phyloP scores from a whole-genome alignment of 179 eudicot species.

The Nepenthes alata region DNA sequence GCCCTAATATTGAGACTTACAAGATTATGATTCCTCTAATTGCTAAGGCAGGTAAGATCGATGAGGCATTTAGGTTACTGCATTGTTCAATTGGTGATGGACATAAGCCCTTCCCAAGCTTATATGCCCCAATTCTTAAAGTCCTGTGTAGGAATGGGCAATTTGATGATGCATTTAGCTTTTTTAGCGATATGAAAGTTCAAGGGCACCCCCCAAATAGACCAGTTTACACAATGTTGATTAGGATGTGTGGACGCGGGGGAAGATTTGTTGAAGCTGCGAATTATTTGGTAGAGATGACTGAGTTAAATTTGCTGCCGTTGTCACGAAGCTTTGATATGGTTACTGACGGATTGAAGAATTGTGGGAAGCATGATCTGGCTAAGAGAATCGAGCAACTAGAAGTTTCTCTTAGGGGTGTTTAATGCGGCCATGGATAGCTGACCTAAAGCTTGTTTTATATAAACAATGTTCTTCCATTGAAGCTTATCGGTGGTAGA shows the following conservation, averaged over 20 bases:
- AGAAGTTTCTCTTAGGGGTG: slow-evolving; percentile 65
- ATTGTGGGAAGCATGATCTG: slow-evolving; percentile 83
- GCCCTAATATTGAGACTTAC: slow-evolving; percentile 67
- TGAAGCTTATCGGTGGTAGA: too few species aligned
- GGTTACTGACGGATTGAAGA: slow-evolving; percentile 93
- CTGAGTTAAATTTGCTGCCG: slow-evolving; percentile 61
- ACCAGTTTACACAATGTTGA: slow-evolving; percentile 79
- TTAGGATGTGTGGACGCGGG: slow-evolving; percentile 82
- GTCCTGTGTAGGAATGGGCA: slow-evolving; percentile 63
- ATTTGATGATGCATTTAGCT: slow-evolving; percentile 89
- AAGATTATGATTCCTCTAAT: slow-evolving; percentile 61
- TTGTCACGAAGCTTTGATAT: slow-evolving; percentile 70
- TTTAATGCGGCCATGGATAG: slow-evolving; percentile 15
- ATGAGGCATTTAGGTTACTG: slow-evolving; percentile 63
- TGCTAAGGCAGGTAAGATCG: slow-evolving; percentile 54
- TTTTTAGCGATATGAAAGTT: slow-evolving; percentile 84
- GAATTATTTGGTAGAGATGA: slow-evolving; percentile 90
- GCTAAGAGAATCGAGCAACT: slow-evolving; percentile 77
- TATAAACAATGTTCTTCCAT: too few species aligned
- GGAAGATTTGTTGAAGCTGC: slow-evolving; percentile 86
- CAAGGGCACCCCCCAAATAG: slow-evolving; percentile 80
- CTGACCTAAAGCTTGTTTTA: too few species aligned
- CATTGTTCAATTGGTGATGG: slow-evolving; percentile 85
- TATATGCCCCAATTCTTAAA: slow-evolving; percentile 85
- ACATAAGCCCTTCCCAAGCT: slow-evolving; percentile 75